Percentiles rank a stretch among this genome's conserved stretches.
phyloP scores from a whole-genome alignment of 352 stramenopile species.

The Pythium dissotocum region DNA sequence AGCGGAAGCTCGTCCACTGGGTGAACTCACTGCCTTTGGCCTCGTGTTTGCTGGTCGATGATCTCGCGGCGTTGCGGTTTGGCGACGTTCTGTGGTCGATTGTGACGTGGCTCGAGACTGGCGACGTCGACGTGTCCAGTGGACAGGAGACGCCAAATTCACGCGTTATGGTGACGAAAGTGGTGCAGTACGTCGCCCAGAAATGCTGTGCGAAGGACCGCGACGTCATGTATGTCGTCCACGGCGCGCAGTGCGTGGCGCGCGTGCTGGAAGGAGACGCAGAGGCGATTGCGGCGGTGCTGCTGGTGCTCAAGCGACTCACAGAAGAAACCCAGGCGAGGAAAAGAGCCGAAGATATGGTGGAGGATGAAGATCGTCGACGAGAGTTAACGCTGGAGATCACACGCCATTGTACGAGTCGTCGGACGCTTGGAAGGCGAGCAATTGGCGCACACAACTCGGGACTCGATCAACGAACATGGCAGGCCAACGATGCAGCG shows the following conservation, averaged over 20 bases:
- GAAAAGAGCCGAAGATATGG: background rate
- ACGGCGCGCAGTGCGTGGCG: constrained; percentile 39
- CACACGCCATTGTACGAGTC: background rate
- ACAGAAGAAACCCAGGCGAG: background rate
- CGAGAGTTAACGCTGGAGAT: background rate
- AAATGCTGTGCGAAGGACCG: constrained; percentile 40
- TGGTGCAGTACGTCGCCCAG: constrained; percentile 46
- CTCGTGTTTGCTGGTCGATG: constrained; percentile 59
- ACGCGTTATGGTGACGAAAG: constrained; percentile 28
- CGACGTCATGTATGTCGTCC: constrained; percentile 53
- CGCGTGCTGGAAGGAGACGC: constrained; percentile 38
- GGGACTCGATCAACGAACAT: too few species aligned
- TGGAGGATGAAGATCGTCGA: background rate
- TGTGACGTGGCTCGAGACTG: constrained; percentile 36
- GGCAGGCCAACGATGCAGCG: too few species aligned
- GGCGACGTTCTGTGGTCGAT: constrained; percentile 61
- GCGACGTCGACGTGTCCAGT: background rate
- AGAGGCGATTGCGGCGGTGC: constrained; percentile 45
- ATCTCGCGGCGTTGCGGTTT: constrained; percentile 53
- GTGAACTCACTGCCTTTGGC: constrained; percentile 70
- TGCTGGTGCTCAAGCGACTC: constrained; percentile 47
- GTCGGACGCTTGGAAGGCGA: background rate
- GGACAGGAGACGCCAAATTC: constrained; percentile 5
- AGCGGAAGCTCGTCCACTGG: constrained; percentile 66
- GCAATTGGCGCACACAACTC: background rate